phyloP scores from a whole-genome alignment of 179 eudicot species.

The Heliamphora pulchella region DNA sequence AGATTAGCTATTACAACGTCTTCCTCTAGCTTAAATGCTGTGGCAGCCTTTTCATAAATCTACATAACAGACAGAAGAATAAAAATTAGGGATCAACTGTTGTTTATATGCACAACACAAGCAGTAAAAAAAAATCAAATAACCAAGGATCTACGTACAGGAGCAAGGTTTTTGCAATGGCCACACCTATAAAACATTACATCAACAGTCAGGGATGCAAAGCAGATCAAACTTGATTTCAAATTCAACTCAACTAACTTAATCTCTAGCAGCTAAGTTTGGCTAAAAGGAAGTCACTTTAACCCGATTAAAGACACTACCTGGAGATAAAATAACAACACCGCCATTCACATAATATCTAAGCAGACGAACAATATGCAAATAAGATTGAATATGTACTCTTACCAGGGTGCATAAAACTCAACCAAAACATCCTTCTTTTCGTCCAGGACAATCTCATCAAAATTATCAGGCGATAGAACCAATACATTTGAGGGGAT shows the following conservation, averaged over 20 bases:
- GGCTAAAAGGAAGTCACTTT: neutral
- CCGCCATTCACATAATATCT: neutral
- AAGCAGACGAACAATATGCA: neutral
- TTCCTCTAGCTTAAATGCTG: slow-evolving; percentile 70
- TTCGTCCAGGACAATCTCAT: slow-evolving; percentile 72
- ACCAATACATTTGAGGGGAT: slow-evolving; percentile 73
- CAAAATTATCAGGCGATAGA: slow-evolving; percentile 66
- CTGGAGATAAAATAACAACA: neutral
- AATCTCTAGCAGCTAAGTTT: neutral
- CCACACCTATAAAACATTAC: slow-evolving; percentile 70
- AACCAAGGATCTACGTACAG: slow-evolving; percentile 49
- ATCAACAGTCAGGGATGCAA: slow-evolving; percentile 10
- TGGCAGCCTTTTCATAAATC: slow-evolving; percentile 84
- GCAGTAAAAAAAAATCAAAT: neutral
- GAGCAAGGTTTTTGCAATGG: slow-evolving; percentile 94
- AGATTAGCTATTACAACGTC: slow-evolving; percentile 83
- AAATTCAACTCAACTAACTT: neutral
- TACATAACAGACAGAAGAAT: slow-evolving; percentile 26
- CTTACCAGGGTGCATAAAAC: slow-evolving; percentile 95
- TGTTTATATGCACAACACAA: slow-evolving; percentile 1
- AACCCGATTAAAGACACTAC: neutral
- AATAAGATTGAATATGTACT: slow-evolving; percentile 4
- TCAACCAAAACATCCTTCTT: slow-evolving; percentile 85
- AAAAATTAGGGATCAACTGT: slow-evolving; percentile 6
- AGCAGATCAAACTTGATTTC: neutral